phyloP scores from a whole-genome alignment of 164 flowering plant genomes.

The Sextonia rubra region DNA sequence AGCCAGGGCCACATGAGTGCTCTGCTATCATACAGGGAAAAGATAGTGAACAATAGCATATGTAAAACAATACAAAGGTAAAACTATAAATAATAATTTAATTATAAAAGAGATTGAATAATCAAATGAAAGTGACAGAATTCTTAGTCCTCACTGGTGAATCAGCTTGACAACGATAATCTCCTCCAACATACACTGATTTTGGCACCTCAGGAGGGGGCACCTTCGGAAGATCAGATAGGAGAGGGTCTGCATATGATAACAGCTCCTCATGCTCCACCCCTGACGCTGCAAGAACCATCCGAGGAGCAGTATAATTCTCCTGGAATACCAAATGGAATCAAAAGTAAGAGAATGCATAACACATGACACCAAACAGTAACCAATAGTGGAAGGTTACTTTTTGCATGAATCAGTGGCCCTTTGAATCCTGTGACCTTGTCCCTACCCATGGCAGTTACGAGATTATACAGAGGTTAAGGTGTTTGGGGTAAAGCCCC shows the following conservation, averaged over 20 bases:
- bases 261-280: constrained; percentile 83
- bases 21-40: constrained; percentile 28
- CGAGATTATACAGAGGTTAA: no score
- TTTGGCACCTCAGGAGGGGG: constrained; percentile 44
- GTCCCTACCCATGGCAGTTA: no score
- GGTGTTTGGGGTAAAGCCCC: no score
- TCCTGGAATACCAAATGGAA: constrained; percentile 39
- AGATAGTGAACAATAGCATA: neutral
- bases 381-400: neutral
- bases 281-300: constrained; percentile 92
- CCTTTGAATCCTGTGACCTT: no score
- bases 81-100: no score
- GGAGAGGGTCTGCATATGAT: constrained; percentile 72
- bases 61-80: neutral
- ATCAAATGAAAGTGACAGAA: neutral
- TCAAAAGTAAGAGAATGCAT: constrained; percentile 6
- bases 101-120: neutral
- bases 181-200: constrained; percentile 80
- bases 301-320: constrained; percentile 79
- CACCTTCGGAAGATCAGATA: constrained; percentile 72
- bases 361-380: neutral
- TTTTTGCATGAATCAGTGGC: no score
- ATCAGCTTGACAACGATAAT: constrained; percentile 66
- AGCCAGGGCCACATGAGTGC: constrained; percentile 80
- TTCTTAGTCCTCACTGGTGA: constrained; percentile 52